A percentile compares a stretch with the other conserved stretches of the same genome.
These are phyloP conservation scores for Leccinum fallax DNA, from an alignment of 1,284 basidiomycete species.

Conservation along the genomic window DNA sequence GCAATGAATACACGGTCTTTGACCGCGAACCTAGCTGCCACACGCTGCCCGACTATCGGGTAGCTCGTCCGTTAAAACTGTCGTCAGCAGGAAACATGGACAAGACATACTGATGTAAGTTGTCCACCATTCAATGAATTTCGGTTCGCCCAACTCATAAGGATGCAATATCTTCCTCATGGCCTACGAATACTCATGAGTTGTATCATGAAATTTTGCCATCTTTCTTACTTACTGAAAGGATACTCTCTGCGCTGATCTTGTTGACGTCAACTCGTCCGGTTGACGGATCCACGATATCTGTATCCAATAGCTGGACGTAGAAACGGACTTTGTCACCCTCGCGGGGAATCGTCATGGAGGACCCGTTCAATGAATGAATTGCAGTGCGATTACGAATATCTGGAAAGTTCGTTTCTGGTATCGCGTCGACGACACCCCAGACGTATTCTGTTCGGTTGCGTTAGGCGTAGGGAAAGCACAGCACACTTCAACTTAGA, in stretches of 20 bases:
- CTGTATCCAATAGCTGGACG: constrained; percentile 61
- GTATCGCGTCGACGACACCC: background rate
- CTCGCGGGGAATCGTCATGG: constrained; percentile 52
- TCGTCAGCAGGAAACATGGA: background rate
- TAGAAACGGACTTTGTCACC: constrained; percentile 71
- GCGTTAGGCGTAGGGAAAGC: background rate
- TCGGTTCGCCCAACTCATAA: background rate
- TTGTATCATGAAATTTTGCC: background rate
- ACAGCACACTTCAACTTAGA: background rate
- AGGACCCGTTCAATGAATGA: background rate
- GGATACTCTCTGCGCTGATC: constrained; percentile 59
- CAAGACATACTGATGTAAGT: background rate
- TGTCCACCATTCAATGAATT: background rate
- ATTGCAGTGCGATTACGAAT: background rate
- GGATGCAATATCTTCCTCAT: constrained; percentile 59
- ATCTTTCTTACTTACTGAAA: constrained; percentile 38
- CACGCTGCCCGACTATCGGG: background rate
- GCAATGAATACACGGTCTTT: constrained; percentile 1
- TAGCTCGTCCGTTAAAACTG: background rate
- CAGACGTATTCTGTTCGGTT: background rate
- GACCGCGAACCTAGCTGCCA: background rate
- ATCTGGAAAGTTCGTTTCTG: constrained; percentile 1
- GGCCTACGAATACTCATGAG: constrained; percentile 37
- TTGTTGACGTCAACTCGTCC: constrained; percentile 41
- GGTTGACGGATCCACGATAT: constrained; percentile 44